Percentiles rank a stretch among this genome's conserved stretches.
phyloP scores from a whole-genome alignment of 2,329 filamentous ascomycete species.

The Aspergillus candidus region DNA sequence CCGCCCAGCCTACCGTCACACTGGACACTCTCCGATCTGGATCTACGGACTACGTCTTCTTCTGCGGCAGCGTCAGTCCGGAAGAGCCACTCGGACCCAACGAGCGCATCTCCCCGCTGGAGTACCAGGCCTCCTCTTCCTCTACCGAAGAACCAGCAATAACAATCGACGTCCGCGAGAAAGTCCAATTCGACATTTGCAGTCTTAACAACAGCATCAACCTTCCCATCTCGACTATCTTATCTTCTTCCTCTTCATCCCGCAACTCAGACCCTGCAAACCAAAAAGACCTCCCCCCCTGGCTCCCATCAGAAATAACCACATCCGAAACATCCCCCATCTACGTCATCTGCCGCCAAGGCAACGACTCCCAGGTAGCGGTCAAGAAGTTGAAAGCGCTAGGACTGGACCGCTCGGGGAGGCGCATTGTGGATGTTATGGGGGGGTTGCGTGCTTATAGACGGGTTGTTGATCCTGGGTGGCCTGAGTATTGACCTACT shows the following conservation, averaged over 20 bases:
- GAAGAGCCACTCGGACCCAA: slow-evolving; percentile 53
- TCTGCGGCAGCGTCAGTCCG: slow-evolving; percentile 63
- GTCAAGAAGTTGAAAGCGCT: slow-evolving; percentile 38
- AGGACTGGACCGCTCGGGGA: slow-evolving; percentile 29
- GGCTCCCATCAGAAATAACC: slow-evolving; percentile 23
- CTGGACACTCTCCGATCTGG: slow-evolving; percentile 56
- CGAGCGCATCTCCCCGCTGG: slow-evolving; percentile 61
- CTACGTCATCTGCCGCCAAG: slow-evolving; percentile 44
- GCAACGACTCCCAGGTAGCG: slow-evolving; percentile 45
- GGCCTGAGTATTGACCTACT: slow-evolving; percentile 33
- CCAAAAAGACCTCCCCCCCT: slow-evolving; percentile 15
- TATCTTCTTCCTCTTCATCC: slow-evolving; percentile 18
- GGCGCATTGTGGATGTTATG: slow-evolving; percentile 37
- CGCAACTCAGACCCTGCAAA: neutral
- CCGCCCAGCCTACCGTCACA: slow-evolving; percentile 56
- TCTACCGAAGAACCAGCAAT: slow-evolving; percentile 39
- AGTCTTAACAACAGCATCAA: slow-evolving; percentile 68
- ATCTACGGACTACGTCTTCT: slow-evolving; percentile 74
- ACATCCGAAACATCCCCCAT: slow-evolving; percentile 26
- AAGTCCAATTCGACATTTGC: slow-evolving; percentile 77
- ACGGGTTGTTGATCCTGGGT: slow-evolving; percentile 36
- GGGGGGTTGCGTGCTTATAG: slow-evolving; percentile 41
- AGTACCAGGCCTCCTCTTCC: slow-evolving; percentile 44
- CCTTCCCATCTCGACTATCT: slow-evolving; percentile 40
- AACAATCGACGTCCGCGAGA: slow-evolving; percentile 77